phyloP scores from a whole-genome alignment of 2,329 filamentous ascomycete genomes.

The Gnomoniopsis sp. region DNA sequence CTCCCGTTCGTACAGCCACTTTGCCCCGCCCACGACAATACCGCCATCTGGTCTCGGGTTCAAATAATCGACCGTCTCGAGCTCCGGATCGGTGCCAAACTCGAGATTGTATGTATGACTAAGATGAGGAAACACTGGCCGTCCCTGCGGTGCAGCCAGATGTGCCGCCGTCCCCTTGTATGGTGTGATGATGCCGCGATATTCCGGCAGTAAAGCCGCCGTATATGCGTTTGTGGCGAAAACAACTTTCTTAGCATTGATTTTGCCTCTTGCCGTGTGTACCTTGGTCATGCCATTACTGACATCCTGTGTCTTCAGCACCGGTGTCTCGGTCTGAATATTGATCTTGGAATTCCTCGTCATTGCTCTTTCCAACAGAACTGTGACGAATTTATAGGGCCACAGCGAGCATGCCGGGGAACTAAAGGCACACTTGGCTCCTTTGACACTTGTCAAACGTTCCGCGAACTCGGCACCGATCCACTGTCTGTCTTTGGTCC shows the following conservation, averaged over 20 bases:
- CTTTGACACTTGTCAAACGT: conserved; percentile 10
- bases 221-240: conserved; percentile 16
- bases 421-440: conserved; percentile 6
- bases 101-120: conserved; percentile 19
- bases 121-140: conserved; percentile 13
- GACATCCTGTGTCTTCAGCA: conserved; percentile 1
- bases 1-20: conserved; percentile 11
- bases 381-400: conserved; percentile 17
- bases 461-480: conserved; percentile 7
- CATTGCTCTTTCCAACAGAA: conserved; percentile 11
- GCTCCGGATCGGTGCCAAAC: neutral
- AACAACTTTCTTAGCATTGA: conserved; percentile 7
- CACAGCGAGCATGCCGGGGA: conserved; percentile 11
- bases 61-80: conserved; percentile 14
- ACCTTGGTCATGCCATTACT: conserved; percentile 1
- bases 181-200: conserved; percentile 12
- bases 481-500: conserved; percentile 10
- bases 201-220: conserved; percentile 8
- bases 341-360: neutral
- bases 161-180: conserved; percentile 16
- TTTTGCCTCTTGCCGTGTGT: conserved; percentile 1
- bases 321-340: conserved; percentile 15
- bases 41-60: conserved; percentile 17
- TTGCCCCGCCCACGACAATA: conserved; percentile 17
- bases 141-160: neutral